phyloP scores from a whole-genome alignment of 257 asterid genomes.

The Sherardia arvensis region DNA sequence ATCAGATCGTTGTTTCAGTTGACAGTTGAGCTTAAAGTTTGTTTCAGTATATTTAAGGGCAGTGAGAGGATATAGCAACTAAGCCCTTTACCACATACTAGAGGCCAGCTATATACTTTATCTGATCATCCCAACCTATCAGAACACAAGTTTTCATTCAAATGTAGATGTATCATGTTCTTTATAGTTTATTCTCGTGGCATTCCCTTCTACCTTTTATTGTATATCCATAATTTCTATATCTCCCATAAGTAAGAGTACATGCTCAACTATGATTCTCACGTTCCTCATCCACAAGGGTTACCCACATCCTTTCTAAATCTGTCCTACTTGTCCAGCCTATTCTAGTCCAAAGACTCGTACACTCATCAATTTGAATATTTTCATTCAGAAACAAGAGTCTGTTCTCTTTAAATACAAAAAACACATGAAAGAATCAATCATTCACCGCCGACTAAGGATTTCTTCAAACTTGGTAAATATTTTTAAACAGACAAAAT shows the following conservation, averaged over 20 bases:
- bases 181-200: background rate
- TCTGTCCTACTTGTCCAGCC: background rate
- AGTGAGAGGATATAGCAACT: background rate
- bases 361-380: too few relatives aligned
- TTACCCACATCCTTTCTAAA: background rate
- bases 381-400: too few relatives aligned
- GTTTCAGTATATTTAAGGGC: background rate
- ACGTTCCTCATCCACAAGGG: background rate
- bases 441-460: background rate
- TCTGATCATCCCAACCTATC: background rate
- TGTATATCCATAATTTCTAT: background rate
- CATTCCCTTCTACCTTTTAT: background rate
- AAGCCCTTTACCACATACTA: background rate
- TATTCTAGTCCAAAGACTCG: background rate
- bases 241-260: background rate
- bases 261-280: background rate
- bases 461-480: background rate
- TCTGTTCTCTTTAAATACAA: background rate
- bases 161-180: background rate
- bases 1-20: constrained; percentile 1
- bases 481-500: background rate
- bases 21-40: constrained; percentile 1
- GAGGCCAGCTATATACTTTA: background rate
- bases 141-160: background rate
- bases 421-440: background rate